phyloP scores from a whole-genome alignment of 2,329 filamentous ascomycete species.

The Paraconiothyrium sp. region DNA sequence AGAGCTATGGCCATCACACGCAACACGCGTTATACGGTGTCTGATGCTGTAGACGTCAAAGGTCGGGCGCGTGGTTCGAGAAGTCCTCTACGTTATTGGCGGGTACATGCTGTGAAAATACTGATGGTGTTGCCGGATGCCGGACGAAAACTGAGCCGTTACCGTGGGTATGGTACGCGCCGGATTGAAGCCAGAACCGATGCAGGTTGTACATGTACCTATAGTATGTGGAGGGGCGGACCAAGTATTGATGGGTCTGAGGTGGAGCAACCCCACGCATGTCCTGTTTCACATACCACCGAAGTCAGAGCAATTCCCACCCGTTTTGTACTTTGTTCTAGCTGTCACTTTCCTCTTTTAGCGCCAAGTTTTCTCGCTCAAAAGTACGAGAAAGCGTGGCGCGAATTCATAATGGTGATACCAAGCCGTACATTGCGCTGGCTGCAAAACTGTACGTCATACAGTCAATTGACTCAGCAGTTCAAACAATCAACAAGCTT shows the following conservation, averaged over 20 bases:
- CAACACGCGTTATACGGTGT: not conserved
- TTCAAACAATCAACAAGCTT: not conserved
- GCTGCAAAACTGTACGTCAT: not conserved
- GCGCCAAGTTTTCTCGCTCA: not conserved
- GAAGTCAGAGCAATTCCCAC: not conserved
- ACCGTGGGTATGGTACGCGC: not conserved
- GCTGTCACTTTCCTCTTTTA: not conserved
- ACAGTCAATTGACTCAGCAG: not conserved
- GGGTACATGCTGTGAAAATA: not conserved
- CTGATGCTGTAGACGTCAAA: not conserved
- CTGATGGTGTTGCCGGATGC: not conserved
- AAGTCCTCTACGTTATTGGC: not conserved
- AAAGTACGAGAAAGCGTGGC: not conserved
- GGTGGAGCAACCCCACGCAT: not conserved
- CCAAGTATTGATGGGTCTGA: not conserved
- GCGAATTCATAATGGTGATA: not conserved
- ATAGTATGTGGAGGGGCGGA: not conserved
- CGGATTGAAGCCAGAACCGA: not conserved
- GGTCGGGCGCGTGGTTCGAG: not conserved
- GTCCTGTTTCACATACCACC: not conserved
- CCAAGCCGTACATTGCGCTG: not conserved
- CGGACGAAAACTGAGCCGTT: not conserved
- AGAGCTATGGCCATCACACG: not conserved
- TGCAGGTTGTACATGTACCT: not conserved
- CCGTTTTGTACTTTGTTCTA: not conserved